Conservation (phyloP, 1,139 yeast genomes). For the Blastobotrys raffinosifermentans region DNA sequence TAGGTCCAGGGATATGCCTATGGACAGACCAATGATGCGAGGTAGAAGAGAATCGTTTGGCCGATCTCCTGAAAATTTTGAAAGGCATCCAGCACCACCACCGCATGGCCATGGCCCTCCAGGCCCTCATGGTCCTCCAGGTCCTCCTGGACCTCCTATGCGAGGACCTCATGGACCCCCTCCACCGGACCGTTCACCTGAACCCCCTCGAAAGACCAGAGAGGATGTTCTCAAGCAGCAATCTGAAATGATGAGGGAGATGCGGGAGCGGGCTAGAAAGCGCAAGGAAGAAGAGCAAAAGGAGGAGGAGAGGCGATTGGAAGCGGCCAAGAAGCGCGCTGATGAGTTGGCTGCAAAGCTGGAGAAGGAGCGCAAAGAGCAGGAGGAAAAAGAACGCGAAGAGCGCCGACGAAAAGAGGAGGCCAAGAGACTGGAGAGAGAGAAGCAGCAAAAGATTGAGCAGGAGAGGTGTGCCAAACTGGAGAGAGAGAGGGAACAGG, state of each 20-base stretch:
- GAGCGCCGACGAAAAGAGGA: constrained; percentile 6
- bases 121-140: constrained; percentile 1
- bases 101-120: background rate
- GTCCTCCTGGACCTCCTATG: constrained; percentile 3
- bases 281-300: constrained; percentile 33
- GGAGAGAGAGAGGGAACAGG: constrained; percentile 24
- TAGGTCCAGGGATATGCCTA: background rate
- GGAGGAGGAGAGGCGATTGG: constrained; percentile 27
- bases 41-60: background rate
- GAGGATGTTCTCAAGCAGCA: constrained; percentile 24
- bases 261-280: constrained; percentile 30
- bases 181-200: background rate
- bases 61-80: too few relatives aligned
- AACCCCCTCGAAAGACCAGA: background rate
- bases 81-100: too few relatives aligned
- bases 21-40: background rate
- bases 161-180: constrained; percentile 6
- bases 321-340: constrained; percentile 23
- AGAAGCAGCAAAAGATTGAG: constrained; percentile 18
- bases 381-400: constrained; percentile 15
- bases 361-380: constrained; percentile 15
- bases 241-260: constrained; percentile 30
- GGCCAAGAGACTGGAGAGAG: constrained; percentile 17
- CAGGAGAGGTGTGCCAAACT: constrained; percentile 23
- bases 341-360: constrained; percentile 25